Conservation (phyloP, 306 rosid genomes). For the Lupinus albus region DNA sequence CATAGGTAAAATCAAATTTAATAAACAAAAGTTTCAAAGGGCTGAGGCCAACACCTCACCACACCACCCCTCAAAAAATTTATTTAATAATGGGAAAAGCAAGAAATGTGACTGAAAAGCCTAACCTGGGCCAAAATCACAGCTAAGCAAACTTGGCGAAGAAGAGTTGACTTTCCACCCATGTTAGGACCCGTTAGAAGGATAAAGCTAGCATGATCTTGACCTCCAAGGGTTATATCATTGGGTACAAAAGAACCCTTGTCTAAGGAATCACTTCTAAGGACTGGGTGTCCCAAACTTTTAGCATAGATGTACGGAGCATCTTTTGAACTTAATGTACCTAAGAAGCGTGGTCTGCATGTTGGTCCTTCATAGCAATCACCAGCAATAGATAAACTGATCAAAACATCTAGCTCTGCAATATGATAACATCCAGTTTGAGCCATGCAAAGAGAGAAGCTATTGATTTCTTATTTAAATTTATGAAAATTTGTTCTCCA, state of each 20-base stretch:
- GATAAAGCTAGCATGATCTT: constrained; percentile 65
- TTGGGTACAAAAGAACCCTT: constrained; percentile 86
- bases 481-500: constrained; percentile 13
- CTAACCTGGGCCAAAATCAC: constrained; percentile 88
- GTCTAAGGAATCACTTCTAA: constrained; percentile 82
- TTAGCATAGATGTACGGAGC: constrained; percentile 69
- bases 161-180: constrained; percentile 99
- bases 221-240: constrained; percentile 75
- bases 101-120: constrained; percentile 15
- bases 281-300: constrained; percentile 89
- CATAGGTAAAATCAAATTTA: constrained; percentile 22
- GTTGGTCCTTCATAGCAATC: constrained; percentile 84
- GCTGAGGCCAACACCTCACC: constrained; percentile 3
- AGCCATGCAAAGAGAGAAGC: constrained; percentile 36
- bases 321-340: constrained; percentile 51
- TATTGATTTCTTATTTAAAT: constrained; percentile 18
- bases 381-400: constrained; percentile 80
- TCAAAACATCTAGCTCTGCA: constrained; percentile 93
- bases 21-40: constrained; percentile 2
- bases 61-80: neutral
- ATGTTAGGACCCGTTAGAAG: constrained; percentile 97
- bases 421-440: constrained; percentile 43
- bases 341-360: constrained; percentile 67
- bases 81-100: constrained; percentile 29
- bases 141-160: constrained; percentile 96